These are phyloP conservation scores for Salicornia ramosissima DNA, from an alignment of 148 eudicot species.

Conservation along the genomic window DNA sequence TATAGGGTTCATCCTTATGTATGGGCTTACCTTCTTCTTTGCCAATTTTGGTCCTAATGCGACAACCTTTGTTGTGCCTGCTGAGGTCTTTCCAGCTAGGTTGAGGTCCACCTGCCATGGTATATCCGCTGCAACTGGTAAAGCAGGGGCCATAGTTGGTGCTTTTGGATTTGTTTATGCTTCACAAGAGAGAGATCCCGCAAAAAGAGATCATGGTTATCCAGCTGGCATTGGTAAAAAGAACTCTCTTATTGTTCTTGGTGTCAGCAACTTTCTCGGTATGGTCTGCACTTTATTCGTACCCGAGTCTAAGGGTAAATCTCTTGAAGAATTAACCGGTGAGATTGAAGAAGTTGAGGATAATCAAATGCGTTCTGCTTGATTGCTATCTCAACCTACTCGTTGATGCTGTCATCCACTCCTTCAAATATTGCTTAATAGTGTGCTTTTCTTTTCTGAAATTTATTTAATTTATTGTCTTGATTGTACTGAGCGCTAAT, in stretches of 20 bases:
- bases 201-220: slow-evolving; percentile 3
- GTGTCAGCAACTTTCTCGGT: not conserved
- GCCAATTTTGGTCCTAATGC: not conserved
- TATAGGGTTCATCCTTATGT: not conserved
- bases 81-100: slow-evolving; percentile 11
- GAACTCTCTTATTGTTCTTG: not conserved
- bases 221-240: slow-evolving; percentile 3
- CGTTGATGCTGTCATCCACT: no score
- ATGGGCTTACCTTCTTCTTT: not conserved
- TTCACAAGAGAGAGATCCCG: not conserved
- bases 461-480: no score
- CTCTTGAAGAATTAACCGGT: not conserved
- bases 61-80: slow-evolving; percentile 6
- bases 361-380: not conserved
- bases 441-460: no score
- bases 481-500: no score
- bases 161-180: slow-evolving; percentile 10
- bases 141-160: slow-evolving; percentile 11
- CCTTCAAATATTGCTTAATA: no score
- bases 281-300: slow-evolving; percentile 9
- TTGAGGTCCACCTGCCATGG: slow-evolving; percentile 3
- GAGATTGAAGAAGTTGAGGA: not conserved
- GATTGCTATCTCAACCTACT: no score
- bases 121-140: not conserved
- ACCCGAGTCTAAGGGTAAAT: slow-evolving; percentile 7